A percentile compares a stretch with the other conserved stretches of the same genome.
These are phyloP conservation scores for Sarocladium kiliense DNA, from an alignment of 2,329 filamentous ascomycete genomes.

Conservation along the genomic window DNA sequence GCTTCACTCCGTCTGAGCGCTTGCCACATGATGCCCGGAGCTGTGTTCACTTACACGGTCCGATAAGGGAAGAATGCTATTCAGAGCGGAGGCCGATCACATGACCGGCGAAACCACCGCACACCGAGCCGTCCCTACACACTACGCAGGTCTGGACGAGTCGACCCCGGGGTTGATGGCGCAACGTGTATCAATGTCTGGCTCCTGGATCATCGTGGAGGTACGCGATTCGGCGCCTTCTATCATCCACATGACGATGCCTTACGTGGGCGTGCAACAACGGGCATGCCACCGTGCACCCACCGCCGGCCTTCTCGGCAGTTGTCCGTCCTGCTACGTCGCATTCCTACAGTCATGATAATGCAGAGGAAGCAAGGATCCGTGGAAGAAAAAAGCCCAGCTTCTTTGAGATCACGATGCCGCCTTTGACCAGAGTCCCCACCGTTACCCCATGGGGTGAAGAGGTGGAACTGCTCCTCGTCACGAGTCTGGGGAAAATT, in stretches of 20 bases:
- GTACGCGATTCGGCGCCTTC: background rate
- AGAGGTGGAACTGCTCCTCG: background rate
- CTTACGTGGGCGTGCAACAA: background rate
- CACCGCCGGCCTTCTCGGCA: background rate
- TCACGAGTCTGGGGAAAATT: background rate
- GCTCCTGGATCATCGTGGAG: background rate
- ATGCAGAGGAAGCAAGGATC: background rate
- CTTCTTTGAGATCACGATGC: background rate
- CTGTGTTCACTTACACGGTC: background rate
- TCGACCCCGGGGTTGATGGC: background rate
- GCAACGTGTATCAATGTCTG: background rate
- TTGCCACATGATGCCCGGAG: constrained; percentile 1
- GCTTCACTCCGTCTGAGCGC: background rate
- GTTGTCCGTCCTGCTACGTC: background rate
- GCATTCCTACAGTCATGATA: background rate
- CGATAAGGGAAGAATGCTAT: background rate
- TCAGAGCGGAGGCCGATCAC: background rate
- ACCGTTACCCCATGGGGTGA: constrained; percentile 1
- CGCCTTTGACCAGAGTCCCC: background rate
- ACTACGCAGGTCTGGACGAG: background rate
- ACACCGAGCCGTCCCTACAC: background rate
- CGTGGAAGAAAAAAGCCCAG: background rate
- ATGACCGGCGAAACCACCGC: background rate
- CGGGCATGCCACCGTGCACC: background rate
- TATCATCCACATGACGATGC: constrained; percentile 1